Evolutionary conservation across 306 rosid genomes (phyloP), one percentile per base, ranked within the genome.

Genomic region (Arachis stenosperma): DNA sequence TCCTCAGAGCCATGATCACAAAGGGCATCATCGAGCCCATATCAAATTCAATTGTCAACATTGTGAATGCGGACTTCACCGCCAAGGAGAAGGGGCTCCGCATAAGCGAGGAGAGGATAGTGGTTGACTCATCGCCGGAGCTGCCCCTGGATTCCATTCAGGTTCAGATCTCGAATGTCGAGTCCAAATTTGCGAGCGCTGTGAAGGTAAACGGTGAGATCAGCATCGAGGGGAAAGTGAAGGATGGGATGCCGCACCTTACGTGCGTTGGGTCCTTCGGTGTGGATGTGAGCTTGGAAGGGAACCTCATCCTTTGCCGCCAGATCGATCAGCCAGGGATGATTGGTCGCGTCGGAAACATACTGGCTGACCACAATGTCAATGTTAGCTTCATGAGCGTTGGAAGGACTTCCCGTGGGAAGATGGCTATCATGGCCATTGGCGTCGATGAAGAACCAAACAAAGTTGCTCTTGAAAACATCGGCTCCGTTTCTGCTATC

Each of bases 311-410:
- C 6, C 40, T 90, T 63, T 88, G 91, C 79, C 67, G 93, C 27
- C 93, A 90, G 54, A 57, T 86, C 10, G 96, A 90, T 57, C 96
- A 90, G 51, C 91, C 96, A 0, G 96, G 96, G 54, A 84, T 90
- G 90, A 88, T 90, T 67, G 96, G 96, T 8, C 73, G 36, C 9
- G 88, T 90, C 8, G 96, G 93, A 40, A 84, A 52, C 57, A 84
- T 90, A 5, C 81, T 90, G 3, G 96, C 81, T 0, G 74, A 79
- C 7, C 82, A 78, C 3, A 90, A 90, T 36, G 90, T 90, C 75
- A 90, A 90, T 64, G 93, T 90, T 46, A 88, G 80, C 77, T 90
- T 90, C 48, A 90, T 90, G 93, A 90, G 96, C 11, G 89, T 90
- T 51, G 96, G 91, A 54, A 84, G 96, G 74, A 90, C 88, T 5